Evolutionary conservation across 441 rosid species (phyloP), one percentile per base, ranked within the genome.

Genomic region (Cnidoscolus chayamansa): DNA sequence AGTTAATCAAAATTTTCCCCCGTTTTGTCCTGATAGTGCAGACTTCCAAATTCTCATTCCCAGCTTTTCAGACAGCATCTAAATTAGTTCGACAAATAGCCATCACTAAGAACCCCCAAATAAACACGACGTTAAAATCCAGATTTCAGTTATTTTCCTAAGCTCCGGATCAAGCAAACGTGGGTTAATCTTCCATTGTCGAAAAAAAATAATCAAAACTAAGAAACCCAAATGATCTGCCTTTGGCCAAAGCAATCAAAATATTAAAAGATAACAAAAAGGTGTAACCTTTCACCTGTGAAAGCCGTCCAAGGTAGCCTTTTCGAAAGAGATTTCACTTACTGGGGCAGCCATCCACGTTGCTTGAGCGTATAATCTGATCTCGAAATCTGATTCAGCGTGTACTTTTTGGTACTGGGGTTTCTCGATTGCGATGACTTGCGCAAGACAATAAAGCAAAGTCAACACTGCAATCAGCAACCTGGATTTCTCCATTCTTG

Each of bases 311-410:
- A 81, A 67, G 80, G 91, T 90, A 73, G 92, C 86, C 63, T 84
- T 86, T 63, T 81, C 76, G 77, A 88, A 90, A 74, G 94, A 88
- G 73, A 88, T 77, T 67, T 83, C 80, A 47, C 76, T 61, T 47
- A 75, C 85, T 11, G 74, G 71, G 25, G 90, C 89, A 55, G 91
- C 78, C 83, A 90, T 84, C 95, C 95, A 89, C 6, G 82, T 78
- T 63, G 91, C 79, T 1, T 77, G 74, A 10, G 62, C n/a, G 73
- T 88, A 88, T 72, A 74, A 81, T 12, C 95, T 81, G 79, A 88
- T 81, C 73, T 86, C 91, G 76, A 90, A 90, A 77, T 90, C 89
- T 7, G 92, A 86, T 57, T 88, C 91, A 0, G 45, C 55, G 61
- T 88, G 90, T n/a, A 86, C 84, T 43, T 88, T 81, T 72, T 77